These are phyloP conservation scores for Debaryomyces subglobosus DNA, from an alignment of 1,139 yeast species.

Conservation along the genomic window DNA sequence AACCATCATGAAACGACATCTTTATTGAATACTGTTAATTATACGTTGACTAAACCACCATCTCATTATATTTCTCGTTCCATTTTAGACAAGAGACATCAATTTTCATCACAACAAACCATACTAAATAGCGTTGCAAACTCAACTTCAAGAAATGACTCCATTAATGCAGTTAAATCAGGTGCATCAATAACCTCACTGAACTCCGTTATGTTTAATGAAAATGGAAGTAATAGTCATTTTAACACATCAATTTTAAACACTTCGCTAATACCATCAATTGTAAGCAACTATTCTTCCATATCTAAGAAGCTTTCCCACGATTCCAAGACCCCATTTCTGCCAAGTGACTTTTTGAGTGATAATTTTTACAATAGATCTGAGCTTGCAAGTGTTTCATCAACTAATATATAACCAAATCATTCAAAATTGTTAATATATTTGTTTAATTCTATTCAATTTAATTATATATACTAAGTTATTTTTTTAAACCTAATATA, in stretches of 20 bases:
- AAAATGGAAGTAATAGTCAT: not conserved
- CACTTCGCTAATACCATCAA: conserved; percentile 46
- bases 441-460: not conserved
- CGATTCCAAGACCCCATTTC: conserved; percentile 43
- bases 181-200: not conserved
- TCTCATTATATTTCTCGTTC: conserved; percentile 30
- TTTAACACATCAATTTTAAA: conserved; percentile 24
- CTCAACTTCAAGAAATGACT: conserved; percentile 20
- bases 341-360: conserved; percentile 45
- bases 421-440: not conserved
- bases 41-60: conserved; percentile 25
- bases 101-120: not conserved
- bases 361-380: conserved; percentile 23
- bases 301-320: conserved; percentile 39
- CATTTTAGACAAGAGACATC: not conserved
- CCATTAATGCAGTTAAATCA: conserved; percentile 4
- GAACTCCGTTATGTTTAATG: not conserved
- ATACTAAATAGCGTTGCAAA: conserved; percentile 19
- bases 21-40: conserved; percentile 4
- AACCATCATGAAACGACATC: conserved; percentile 13
- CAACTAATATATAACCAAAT: not conserved
- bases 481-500: not conserved
- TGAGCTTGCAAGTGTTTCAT: not conserved
- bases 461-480: not conserved
- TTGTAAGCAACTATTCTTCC: conserved; percentile 45